Evolutionary conservation across 495 filamentous ascomycete species (phyloP), one percentile per base, ranked within the genome.

Genomic region (Penicillium silybi): DNA sequence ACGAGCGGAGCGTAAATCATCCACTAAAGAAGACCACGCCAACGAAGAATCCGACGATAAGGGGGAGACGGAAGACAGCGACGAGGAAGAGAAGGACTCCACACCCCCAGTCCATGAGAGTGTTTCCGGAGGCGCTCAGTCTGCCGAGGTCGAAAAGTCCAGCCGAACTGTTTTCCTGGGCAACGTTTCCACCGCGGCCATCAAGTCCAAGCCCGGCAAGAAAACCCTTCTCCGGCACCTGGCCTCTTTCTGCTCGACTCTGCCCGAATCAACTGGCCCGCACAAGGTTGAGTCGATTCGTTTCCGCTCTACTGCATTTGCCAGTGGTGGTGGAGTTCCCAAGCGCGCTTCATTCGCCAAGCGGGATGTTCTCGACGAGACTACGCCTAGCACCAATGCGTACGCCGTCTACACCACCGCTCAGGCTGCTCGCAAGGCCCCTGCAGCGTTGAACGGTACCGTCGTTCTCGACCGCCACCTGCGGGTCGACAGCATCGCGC

Each of bases 371-470:
- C 85, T 93, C 82, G 84, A 88, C 43, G 82, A 87, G 18, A 97
- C 95, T 1, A 92, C 93, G 3, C 90, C 88, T 47, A 92, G 88
- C 57, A 92, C 91, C 44, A 96, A 99, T 59, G 95, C 95, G 4
- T 99, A 99, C 62, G 88, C 78, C 7, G 89, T 99, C 27, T 97
- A 92, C 64, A 82, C 79, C 43, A 88, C 88, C 3, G 54, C 82
- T 6, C 68, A 80, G 18, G 89, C 85, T 4, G 88, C 89, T 15
- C 81, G 89, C 41, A 83, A 88, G 60, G 92, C 92, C 3, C 81
- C 85, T 19, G 78, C 81, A 51, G 76, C 77, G 15, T 78, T 99
- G 20, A 99, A 97, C 55, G 95, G 91, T 18, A 85, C 83, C 1
- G 72, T 89, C 1, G 79, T 97, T 6, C 80, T 97, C 27, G 88